A percentile compares a stretch with the other conserved stretches of the same genome.
Evolutionary conservation across 2,329 filamentous ascomycete genomes (phyloP).

Genomic region (Juglanconis sp.): DNA sequence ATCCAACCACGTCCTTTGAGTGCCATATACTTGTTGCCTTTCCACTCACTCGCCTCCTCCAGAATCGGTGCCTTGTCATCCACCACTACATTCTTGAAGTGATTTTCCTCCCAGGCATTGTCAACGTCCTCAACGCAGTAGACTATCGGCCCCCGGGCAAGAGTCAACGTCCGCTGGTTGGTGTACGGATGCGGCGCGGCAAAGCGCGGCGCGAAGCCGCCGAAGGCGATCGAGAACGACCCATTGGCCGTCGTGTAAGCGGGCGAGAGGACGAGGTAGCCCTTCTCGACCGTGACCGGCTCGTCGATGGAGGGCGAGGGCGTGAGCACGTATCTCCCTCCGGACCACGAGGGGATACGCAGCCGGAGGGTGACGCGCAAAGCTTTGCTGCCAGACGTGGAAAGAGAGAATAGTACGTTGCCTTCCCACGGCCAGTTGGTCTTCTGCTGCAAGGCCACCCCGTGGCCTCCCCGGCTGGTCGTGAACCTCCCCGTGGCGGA

Average conservation of each 20-base stretch:
- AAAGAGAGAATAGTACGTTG: slow-evolving; percentile 43
- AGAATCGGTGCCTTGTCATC: slow-evolving; percentile 18
- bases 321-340: slow-evolving; percentile 28
- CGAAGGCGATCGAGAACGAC: slow-evolving; percentile 41
- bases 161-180: slow-evolving; percentile 49
- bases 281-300: slow-evolving; percentile 33
- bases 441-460: slow-evolving; percentile 43
- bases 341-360: slow-evolving; percentile 53
- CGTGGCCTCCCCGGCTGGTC: slow-evolving; percentile 24
- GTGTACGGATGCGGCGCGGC: slow-evolving; percentile 54
- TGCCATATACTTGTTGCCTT: slow-evolving; percentile 27
- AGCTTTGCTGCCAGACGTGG: slow-evolving; percentile 22
- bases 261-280: slow-evolving; percentile 46
- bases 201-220: slow-evolving; percentile 45
- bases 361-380: slow-evolving; percentile 41
- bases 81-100: slow-evolving; percentile 47
- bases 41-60: slow-evolving; percentile 20
- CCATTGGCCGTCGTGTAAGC: slow-evolving; percentile 37
- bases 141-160: slow-evolving; percentile 56
- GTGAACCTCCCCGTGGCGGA: slow-evolving; percentile 42
- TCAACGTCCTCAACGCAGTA: slow-evolving; percentile 61
- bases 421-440: slow-evolving; percentile 59
- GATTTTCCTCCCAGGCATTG: slow-evolving; percentile 52
- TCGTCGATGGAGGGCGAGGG: slow-evolving; percentile 28
- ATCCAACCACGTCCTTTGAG: slow-evolving; percentile 23